Conservation (phyloP, 139 green algal species). For the Chlamydomonas applanata region DNA sequence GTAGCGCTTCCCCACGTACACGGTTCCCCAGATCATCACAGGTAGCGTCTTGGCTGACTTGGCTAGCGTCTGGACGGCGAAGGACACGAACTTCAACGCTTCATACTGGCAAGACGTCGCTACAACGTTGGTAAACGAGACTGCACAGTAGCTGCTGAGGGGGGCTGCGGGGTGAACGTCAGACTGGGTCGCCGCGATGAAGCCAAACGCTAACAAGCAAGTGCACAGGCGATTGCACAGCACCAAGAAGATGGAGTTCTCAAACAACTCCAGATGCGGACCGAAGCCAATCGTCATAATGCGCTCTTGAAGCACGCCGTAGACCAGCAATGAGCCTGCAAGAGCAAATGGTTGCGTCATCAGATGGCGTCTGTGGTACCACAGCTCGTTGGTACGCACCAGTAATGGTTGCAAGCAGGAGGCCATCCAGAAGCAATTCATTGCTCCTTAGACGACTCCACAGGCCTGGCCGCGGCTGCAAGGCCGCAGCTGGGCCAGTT, state of each 20-base stretch:
- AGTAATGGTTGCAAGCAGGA: no score
- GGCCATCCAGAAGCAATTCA: no score
- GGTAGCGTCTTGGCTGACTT: slow-evolving; percentile 91
- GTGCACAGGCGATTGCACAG: slow-evolving; percentile 88
- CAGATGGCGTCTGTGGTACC: no score
- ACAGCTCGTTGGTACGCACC: no score
- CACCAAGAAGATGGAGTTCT: slow-evolving; percentile 86
- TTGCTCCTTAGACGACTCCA: no score
- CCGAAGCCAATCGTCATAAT: slow-evolving; percentile 80
- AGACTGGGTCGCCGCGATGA: slow-evolving; percentile 32
- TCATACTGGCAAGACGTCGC: slow-evolving; percentile 94
- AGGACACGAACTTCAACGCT: slow-evolving; percentile 95
- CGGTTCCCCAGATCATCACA: slow-evolving; percentile 91
- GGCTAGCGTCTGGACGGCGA: slow-evolving; percentile 90
- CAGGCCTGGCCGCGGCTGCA: no score
- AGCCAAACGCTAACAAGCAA: slow-evolving; percentile 48
- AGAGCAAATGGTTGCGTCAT: no score
- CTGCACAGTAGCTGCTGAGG: slow-evolving; percentile 59
- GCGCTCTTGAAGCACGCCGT: slow-evolving; percentile 67
- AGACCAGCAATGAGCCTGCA: slow-evolving; percentile 14
- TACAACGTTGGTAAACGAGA: slow-evolving; percentile 86
- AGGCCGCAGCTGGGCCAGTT: no score
- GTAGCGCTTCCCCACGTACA: slow-evolving; percentile 81
- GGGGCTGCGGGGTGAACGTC: slow-evolving; percentile 49
- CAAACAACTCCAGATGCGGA: slow-evolving; percentile 61